A percentile compares a stretch with the other conserved stretches of the same genome.
Conservation (phyloP, 768 basidiomycete species). For the Neoboletus brunneissimus region DNA sequence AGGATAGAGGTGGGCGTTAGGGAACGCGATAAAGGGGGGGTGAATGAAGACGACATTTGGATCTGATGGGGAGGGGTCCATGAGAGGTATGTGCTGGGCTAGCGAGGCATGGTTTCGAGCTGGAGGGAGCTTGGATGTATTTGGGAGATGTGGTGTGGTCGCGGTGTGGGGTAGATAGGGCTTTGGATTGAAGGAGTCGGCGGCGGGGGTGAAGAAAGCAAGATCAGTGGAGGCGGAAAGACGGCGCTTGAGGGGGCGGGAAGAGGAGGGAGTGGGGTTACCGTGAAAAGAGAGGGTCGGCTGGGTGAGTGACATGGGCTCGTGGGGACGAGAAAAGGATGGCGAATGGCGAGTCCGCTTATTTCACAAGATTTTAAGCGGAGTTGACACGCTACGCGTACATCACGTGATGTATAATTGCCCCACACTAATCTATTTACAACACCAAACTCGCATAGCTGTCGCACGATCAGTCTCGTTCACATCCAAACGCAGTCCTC, state of each 20-base stretch:
- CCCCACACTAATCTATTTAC: slow-evolving; percentile 22
- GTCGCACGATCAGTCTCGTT: slow-evolving; percentile 7
- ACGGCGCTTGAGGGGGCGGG: slow-evolving; percentile 47
- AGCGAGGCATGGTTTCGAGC: slow-evolving; percentile 35
- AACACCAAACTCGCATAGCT: slow-evolving; percentile 56
- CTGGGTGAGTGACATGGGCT: slow-evolving; percentile 19
- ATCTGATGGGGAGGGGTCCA: slow-evolving; percentile 71
- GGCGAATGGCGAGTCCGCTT: slow-evolving; percentile 14
- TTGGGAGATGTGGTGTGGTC: slow-evolving; percentile 16
- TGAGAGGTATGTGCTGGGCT: slow-evolving; percentile 47
- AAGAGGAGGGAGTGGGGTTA: slow-evolving; percentile 17
- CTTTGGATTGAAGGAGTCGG: slow-evolving; percentile 61
- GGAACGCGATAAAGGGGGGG: slow-evolving; percentile 70
- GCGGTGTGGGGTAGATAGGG: slow-evolving; percentile 52
- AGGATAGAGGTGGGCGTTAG: slow-evolving; percentile 53
- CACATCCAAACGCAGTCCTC: background rate
- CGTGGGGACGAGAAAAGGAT: slow-evolving; percentile 16
- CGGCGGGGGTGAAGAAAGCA: slow-evolving; percentile 61
- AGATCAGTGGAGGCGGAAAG: slow-evolving; percentile 46
- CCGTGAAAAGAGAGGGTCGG: slow-evolving; percentile 22
- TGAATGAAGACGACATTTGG: slow-evolving; percentile 66
- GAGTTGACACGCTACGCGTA: slow-evolving; percentile 45
- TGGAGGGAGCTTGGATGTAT: slow-evolving; percentile 26
- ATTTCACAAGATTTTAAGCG: slow-evolving; percentile 40
- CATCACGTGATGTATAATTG: slow-evolving; percentile 36